A percentile compares a stretch with the other conserved stretches of the same genome.
Conservation (phyloP, 805 yeast genomes). For the Hanseniaspora mollemarum region DNA sequence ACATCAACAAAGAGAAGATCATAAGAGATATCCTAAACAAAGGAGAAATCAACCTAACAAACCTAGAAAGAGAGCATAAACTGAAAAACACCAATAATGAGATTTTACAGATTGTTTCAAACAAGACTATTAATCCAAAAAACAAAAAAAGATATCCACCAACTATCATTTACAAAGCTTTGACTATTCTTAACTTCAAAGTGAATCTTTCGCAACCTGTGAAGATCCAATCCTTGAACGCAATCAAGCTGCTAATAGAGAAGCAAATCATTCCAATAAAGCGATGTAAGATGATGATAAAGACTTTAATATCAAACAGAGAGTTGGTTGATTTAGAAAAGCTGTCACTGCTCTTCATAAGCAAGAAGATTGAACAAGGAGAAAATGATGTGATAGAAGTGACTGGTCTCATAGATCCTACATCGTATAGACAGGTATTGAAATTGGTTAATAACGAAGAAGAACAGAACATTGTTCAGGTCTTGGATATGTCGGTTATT, state of each 20-base stretch:
- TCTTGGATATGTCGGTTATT: constrained; percentile 79
- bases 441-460: constrained; percentile 44
- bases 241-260: constrained; percentile 63
- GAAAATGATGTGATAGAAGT: constrained; percentile 44
- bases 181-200: constrained; percentile 68
- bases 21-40: constrained; percentile 71
- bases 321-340: constrained; percentile 34
- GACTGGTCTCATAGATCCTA: constrained; percentile 65
- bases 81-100: constrained; percentile 66
- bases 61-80: constrained; percentile 77
- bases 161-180: constrained; percentile 80
- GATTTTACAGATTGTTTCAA: constrained; percentile 67
- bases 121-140: constrained; percentile 84
- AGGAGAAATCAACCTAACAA: constrained; percentile 91
- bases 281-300: constrained; percentile 84
- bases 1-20: constrained; percentile 62
- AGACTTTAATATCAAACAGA: constrained; percentile 44
- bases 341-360: constrained; percentile 35
- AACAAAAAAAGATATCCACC: constrained; percentile 89
- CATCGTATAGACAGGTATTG: constrained; percentile 59
- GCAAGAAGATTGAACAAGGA: constrained; percentile 35
- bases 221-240: constrained; percentile 83
- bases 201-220: constrained; percentile 62
- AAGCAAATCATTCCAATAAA: constrained; percentile 85
- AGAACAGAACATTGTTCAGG: constrained; percentile 59